Conservation (phyloP, 768 basidiomycete species). For the Mycena floridula region DNA sequence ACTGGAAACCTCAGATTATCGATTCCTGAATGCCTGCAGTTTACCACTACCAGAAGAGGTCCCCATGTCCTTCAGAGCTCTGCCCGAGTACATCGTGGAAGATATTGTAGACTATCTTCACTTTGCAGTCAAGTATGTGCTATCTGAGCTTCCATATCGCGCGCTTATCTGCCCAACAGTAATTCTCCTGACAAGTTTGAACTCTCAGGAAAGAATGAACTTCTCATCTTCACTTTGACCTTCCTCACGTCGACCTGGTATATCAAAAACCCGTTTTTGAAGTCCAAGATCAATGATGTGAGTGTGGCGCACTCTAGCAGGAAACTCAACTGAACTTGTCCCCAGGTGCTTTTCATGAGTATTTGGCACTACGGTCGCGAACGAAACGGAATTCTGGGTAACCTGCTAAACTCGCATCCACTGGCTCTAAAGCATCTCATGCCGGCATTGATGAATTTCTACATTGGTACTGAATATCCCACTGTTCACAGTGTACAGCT, state of each 20-base stretch:
- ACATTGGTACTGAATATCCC: slow-evolving; percentile 61
- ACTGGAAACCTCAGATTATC: too few species aligned
- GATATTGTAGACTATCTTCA: slow-evolving; percentile 88
- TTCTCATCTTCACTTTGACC: slow-evolving; percentile 82
- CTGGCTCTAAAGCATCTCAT: slow-evolving; percentile 86
- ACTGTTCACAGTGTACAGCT: neutral
- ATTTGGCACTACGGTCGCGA: slow-evolving; percentile 63
- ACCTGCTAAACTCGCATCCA: slow-evolving; percentile 77
- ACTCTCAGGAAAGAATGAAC: slow-evolving; percentile 76
- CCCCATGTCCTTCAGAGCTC: slow-evolving; percentile 75
- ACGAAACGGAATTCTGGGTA: slow-evolving; percentile 69
- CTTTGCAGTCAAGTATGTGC: slow-evolving; percentile 71
- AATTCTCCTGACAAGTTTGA: slow-evolving; percentile 76
- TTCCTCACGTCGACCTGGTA: slow-evolving; percentile 95
- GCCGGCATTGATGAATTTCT: slow-evolving; percentile 88
- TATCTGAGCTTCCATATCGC: neutral
- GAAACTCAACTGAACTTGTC: too few species aligned
- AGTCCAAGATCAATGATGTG: slow-evolving; percentile 93
- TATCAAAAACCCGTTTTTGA: slow-evolving; percentile 98
- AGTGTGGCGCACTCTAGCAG: too few species aligned
- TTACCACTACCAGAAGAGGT: slow-evolving; percentile 83
- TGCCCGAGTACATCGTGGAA: slow-evolving; percentile 93
- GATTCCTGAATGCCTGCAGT: slow-evolving; percentile 44
- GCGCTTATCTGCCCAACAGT: slow-evolving; percentile 22
- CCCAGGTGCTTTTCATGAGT: slow-evolving; percentile 69